Base-by-base conservation (phyloP, 352 stramenopile genomes). In the Globisporangium emineosum region DNA sequence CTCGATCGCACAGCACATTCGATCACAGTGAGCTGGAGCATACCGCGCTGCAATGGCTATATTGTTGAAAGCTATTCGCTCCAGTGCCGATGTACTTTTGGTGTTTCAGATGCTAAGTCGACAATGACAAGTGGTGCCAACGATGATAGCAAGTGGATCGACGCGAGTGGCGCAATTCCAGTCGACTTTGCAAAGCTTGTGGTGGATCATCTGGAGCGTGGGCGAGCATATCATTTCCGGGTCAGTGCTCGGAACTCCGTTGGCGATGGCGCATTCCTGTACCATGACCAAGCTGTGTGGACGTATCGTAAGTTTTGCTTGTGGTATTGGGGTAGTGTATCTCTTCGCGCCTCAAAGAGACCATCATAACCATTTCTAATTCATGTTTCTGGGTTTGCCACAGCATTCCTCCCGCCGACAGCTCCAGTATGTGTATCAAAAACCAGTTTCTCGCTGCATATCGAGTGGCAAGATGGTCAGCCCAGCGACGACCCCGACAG, bases 1-100 rank as follows among this genome's bases (percentile, higher is more conserved):
- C 58, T 86, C 19, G 70, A 78, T 29, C 72, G 73, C 45, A 73
- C 73, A 0, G 74, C 76, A 0, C 58, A 69, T 13, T 76, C 64
- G 29, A 66, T 89, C 50, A 60, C 65, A 1, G 53, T 89, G 1
- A 37, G 62, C 9, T 89, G 79, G 79, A 64, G 69, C 21, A 75
- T 74, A 17, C 79, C 79, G 0, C 75, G 76, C 4, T 89, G 77
- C 53, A 89, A 87, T 62, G 79, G 79, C 2, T 70, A 80, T 47
- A 75, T 62, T n/a, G 67, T 77, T 6, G 10, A 60, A 2, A 66
- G 49, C 40, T 77, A 70, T 23, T 9, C 19, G 21, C 56, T 77
- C 6, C 58, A 77, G 50, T 67, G 65, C 9, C 53, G 62, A 19
- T 53, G 43, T 17, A 23, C 10, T 1, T 13, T 40, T 12, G 1